phyloP scores from a whole-genome alignment of 495 filamentous ascomycete genomes.

The Apodospora peruviana region DNA sequence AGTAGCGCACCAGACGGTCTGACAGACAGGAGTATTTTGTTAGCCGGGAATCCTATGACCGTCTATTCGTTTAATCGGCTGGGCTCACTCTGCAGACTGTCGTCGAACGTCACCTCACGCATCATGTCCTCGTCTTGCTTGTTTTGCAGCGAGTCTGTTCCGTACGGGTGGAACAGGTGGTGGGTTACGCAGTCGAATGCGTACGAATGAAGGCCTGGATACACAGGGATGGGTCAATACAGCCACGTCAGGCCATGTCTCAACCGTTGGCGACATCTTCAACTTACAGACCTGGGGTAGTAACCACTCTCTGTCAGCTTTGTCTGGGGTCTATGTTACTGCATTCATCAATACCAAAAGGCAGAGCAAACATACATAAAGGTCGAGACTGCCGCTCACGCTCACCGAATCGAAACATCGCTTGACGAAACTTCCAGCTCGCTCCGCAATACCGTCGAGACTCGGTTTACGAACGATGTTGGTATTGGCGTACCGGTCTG shows the following conservation, averaged over 20 bases:
- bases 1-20: slow-evolving; percentile 41
- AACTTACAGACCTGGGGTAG: not conserved
- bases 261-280: slow-evolving; percentile 1
- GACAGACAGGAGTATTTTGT: not conserved
- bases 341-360: not conserved
- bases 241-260: not conserved
- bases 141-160: slow-evolving; percentile 48
- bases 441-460: slow-evolving; percentile 48
- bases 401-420: slow-evolving; percentile 35
- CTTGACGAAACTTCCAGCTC: slow-evolving; percentile 46
- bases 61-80: not conserved
- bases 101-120: slow-evolving; percentile 59
- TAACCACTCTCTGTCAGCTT: not conserved
- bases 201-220: slow-evolving; percentile 48
- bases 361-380: slow-evolving; percentile 43
- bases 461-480: slow-evolving; percentile 52
- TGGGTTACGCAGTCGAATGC: slow-evolving; percentile 62
- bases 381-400: slow-evolving; percentile 41
- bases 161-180: slow-evolving; percentile 59
- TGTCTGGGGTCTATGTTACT: not conserved
- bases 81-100: slow-evolving; percentile 54
- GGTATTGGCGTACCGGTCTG: slow-evolving; percentile 61
- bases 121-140: slow-evolving; percentile 53
- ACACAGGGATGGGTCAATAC: not conserved
- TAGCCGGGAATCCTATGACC: not conserved